phyloP scores from a whole-genome alignment of 805 yeast species.

The Saturnispora serradocipensis region DNA sequence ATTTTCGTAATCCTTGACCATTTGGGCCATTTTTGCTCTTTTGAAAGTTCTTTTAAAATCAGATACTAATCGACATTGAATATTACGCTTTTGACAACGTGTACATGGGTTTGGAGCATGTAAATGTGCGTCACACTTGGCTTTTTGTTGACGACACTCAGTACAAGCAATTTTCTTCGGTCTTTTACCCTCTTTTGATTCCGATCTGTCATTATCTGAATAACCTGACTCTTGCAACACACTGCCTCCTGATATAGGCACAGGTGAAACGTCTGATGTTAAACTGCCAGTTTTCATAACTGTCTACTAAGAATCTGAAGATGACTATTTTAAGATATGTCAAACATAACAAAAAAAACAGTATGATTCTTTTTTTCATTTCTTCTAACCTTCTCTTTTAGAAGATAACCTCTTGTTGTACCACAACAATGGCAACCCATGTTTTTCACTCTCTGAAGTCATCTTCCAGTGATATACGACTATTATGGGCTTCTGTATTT shows the following conservation, averaged over 20 bases:
- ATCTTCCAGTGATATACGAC: conserved; percentile 39
- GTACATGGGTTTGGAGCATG: conserved; percentile 73
- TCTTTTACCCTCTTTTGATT: neutral
- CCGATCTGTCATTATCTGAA: conserved; percentile 1
- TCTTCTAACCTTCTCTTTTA: neutral
- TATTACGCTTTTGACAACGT: conserved; percentile 63
- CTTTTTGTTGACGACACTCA: conserved; percentile 93
- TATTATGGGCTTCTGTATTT: conserved; percentile 62
- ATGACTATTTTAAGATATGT: neutral
- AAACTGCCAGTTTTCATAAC: neutral
- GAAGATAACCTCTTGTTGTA: neutral
- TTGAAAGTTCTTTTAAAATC: conserved; percentile 87
- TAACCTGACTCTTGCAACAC: neutral
- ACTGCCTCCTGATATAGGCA: neutral
- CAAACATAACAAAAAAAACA: neutral
- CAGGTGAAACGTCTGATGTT: neutral
- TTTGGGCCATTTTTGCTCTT: conserved; percentile 71
- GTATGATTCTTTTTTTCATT: neutral
- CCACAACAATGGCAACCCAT: conserved; percentile 19
- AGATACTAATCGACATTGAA: conserved; percentile 63
- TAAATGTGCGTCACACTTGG: conserved; percentile 79
- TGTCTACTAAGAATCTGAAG: neutral
- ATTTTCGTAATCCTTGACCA: conserved; percentile 71
- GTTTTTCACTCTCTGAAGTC: conserved; percentile 27
- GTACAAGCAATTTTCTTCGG: conserved; percentile 72